A percentile compares a stretch with the other conserved stretches of the same genome.
phyloP scores from a whole-genome alignment of 2,329 filamentous ascomycete genomes.

The Zymoseptoria tritici region DNA sequence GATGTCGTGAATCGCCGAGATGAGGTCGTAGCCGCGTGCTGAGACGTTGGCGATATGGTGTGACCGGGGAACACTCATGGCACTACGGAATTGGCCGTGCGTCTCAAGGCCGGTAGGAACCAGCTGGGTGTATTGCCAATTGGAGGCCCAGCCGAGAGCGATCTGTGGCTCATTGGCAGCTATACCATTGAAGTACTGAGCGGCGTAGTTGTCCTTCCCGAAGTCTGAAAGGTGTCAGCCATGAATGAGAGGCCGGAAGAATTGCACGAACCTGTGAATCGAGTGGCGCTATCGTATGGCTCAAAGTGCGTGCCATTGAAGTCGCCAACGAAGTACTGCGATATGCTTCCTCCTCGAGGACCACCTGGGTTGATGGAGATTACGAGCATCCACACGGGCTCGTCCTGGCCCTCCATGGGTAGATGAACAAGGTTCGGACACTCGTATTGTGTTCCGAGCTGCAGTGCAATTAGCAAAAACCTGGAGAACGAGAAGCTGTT shows the following conservation, averaged over 20 bases:
- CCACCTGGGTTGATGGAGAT: slow-evolving; percentile 53
- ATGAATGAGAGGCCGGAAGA: not conserved
- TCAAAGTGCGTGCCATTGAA: slow-evolving; percentile 60
- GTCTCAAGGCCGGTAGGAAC: slow-evolving; percentile 49
- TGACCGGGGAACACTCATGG: slow-evolving; percentile 46
- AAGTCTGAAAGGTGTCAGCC: slow-evolving; percentile 15
- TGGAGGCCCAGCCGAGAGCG: slow-evolving; percentile 51
- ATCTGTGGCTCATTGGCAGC: slow-evolving; percentile 36
- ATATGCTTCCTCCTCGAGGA: slow-evolving; percentile 49
- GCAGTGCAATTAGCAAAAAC: not conserved
- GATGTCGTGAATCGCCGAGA: slow-evolving; percentile 45
- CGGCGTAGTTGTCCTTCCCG: slow-evolving; percentile 47
- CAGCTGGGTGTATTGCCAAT: slow-evolving; percentile 50
- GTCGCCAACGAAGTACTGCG: slow-evolving; percentile 50
- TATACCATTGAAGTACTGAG: slow-evolving; percentile 48
- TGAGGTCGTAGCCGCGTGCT: slow-evolving; percentile 46
- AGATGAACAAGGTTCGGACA: slow-evolving; percentile 56
- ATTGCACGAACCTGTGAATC: slow-evolving; percentile 11
- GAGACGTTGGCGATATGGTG: slow-evolving; percentile 48
- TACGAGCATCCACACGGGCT: slow-evolving; percentile 39
- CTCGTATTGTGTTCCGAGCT: slow-evolving; percentile 51
- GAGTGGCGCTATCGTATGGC: slow-evolving; percentile 34
- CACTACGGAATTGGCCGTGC: slow-evolving; percentile 42
- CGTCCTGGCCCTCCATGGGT: slow-evolving; percentile 39
- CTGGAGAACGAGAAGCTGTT: not conserved